A percentile compares a stretch with the other conserved stretches of the same genome.
These are phyloP conservation scores for Closterium sp. DNA, from an alignment of 139 green algal genomes.

Conservation along the genomic window DNA sequence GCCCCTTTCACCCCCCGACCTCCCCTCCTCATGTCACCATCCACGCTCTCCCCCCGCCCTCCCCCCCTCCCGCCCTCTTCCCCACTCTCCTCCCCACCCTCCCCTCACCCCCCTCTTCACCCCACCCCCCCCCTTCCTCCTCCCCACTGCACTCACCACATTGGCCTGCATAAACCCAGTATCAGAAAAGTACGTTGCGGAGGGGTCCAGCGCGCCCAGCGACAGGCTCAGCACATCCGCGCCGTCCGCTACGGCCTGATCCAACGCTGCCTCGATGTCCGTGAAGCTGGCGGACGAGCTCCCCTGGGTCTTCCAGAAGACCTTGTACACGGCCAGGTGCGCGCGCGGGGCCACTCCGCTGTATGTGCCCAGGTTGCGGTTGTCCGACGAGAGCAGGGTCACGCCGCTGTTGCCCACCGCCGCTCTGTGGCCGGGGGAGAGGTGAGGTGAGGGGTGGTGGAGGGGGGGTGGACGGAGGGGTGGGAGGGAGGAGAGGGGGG, in stretches of 20 bases:
- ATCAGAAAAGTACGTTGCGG: neutral
- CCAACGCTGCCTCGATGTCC: neutral
- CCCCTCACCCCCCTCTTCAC: too few relatives aligned
- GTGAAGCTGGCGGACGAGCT: neutral
- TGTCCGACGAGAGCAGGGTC: neutral
- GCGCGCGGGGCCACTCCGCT: neutral
- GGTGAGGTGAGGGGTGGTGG: neutral
- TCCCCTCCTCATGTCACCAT: too few relatives aligned
- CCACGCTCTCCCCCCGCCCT: too few relatives aligned
- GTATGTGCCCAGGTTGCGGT: neutral
- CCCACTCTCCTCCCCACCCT: too few relatives aligned
- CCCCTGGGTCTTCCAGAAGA: neutral
- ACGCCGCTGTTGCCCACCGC: neutral
- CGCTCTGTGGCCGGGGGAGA: neutral
- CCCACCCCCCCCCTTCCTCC: too few relatives aligned
- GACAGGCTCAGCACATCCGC: neutral
- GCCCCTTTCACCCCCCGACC: too few relatives aligned
- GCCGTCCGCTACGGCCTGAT: neutral
- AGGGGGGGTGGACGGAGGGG: neutral
- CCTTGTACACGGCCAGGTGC: neutral
- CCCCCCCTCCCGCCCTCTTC: too few relatives aligned
- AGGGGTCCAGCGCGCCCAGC: neutral
- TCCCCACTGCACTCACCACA: neutral
- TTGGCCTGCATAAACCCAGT: neutral
- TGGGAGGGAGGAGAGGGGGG: too few relatives aligned